Conservation (phyloP, 2,329 filamentous ascomycete genomes). For the Aureobasidium sp. region DNA sequence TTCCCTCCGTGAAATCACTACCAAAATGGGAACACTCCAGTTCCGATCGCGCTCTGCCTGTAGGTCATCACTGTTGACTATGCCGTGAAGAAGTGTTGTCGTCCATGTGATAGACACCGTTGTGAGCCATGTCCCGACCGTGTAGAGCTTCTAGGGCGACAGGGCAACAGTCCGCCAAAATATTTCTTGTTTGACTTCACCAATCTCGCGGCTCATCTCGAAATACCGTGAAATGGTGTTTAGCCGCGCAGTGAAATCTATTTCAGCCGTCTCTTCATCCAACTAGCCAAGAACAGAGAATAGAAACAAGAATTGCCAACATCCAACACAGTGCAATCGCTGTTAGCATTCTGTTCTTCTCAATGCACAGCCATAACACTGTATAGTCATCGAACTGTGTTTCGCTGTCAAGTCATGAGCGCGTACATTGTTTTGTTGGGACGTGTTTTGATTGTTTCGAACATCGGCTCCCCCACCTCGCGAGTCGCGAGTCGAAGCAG, state of each 20-base stretch:
- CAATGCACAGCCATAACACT: neutral
- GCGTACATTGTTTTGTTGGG: neutral
- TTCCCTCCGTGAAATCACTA: neutral
- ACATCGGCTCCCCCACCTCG: constrained; percentile 6
- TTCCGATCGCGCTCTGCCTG: neutral
- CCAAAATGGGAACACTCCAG: neutral
- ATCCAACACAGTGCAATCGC: neutral
- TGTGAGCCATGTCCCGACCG: neutral
- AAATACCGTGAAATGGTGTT: neutral
- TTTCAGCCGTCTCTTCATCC: neutral
- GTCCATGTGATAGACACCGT: neutral
- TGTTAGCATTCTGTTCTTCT: neutral
- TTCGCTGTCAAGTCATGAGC: neutral
- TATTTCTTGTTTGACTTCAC: neutral
- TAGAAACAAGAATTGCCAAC: neutral
- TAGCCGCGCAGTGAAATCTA: neutral
- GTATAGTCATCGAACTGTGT: neutral
- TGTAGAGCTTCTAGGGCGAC: neutral
- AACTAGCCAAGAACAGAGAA: neutral
- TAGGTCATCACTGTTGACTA: neutral
- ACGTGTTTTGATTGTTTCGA: neutral
- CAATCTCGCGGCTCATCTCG: neutral
- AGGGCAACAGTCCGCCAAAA: neutral
- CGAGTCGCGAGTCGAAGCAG: neutral
- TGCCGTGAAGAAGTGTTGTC: neutral